Evolutionary conservation across 2,329 filamentous ascomycete species (phyloP).

Genomic region (Arthrobotrys sinensis): DNA sequence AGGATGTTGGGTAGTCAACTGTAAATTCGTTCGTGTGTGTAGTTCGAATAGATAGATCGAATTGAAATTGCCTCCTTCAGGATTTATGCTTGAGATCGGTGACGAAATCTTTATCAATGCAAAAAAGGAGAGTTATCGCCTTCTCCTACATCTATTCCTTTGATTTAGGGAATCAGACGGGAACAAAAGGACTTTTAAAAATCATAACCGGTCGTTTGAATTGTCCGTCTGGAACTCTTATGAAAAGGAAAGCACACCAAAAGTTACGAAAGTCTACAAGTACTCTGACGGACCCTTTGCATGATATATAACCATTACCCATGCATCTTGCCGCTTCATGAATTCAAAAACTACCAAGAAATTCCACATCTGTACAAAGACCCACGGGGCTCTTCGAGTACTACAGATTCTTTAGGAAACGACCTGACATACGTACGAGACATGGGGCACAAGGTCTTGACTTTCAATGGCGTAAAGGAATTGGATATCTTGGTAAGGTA

Average conservation of each 20-base stretch:
- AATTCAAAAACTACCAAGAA: constrained; percentile 6
- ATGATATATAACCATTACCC: constrained; percentile 28
- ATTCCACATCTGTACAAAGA: background rate
- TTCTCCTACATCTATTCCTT: background rate
- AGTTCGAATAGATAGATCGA: background rate
- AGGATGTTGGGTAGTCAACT: background rate
- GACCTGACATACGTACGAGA: constrained; percentile 6
- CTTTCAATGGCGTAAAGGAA: constrained; percentile 33
- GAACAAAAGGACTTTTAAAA: background rate
- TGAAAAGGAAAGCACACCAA: background rate
- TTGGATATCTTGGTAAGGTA: constrained; percentile 3
- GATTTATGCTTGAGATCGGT: background rate
- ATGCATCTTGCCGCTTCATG: background rate
- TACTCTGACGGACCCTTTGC: background rate
- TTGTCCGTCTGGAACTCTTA: no score
- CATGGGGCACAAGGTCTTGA: constrained; percentile 6
- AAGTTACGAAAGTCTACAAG: background rate
- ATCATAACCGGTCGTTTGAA: no score
- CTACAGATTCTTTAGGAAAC: constrained; percentile 15
- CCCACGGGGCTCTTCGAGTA: background rate
- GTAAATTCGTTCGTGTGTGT: background rate
- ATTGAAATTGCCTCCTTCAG: background rate
- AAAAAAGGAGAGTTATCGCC: constrained; percentile 4
- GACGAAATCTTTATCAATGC: background rate
- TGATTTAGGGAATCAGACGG: background rate